Base-by-base conservation (phyloP, 169 alveolate species). In the Plasmodium ovale region DNA sequence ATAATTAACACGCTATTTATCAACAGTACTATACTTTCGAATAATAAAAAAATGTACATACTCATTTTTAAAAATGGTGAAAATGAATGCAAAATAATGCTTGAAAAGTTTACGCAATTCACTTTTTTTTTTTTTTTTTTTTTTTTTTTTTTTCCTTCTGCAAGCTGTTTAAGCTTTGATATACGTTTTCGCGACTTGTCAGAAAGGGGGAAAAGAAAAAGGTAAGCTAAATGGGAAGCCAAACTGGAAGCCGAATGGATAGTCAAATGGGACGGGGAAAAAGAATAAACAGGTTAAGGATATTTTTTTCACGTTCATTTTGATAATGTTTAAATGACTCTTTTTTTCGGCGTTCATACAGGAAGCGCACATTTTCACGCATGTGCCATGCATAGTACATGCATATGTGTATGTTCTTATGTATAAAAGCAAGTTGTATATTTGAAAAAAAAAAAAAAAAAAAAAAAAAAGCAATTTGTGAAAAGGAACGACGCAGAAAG, bases 1-100 rank as follows among this genome's bases (percentile, higher is more conserved):
- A 79, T 79, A 37, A 79, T 79, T 79, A 79, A 79, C 47, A 79
- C 89, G 42, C 89, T 79, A 79, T 79, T 79, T 29, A 79, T 79
- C 84, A 79, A 82, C 89, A 79, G 44, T 51, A 79, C 84, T 44
- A 79, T 70, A 56, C 89, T 79, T 29, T 79, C 89, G 39, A 79
- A 79, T 53, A 79, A 42, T 69, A 79, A 35, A 70, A 79, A 79
- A 69, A 79, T 49, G 53, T 79, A 79, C 89, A 79, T 79, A 79
- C 89, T 79, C 89, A 79, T 79, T 79, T 79, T 79, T 67, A 53
- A 14, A 47, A 79, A 54, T 56, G 14, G 27, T 37, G 29, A 35
- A 53, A 6, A 56, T 23, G 19, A 14, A 62, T 62, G 37, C 54
- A 73, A 62, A 53, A 29, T 33, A 51, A 51, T 67, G 33, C 16